Evolutionary conservation across 2,329 filamentous ascomycete species (phyloP).

Genomic region (Aspergillus sp.): DNA sequence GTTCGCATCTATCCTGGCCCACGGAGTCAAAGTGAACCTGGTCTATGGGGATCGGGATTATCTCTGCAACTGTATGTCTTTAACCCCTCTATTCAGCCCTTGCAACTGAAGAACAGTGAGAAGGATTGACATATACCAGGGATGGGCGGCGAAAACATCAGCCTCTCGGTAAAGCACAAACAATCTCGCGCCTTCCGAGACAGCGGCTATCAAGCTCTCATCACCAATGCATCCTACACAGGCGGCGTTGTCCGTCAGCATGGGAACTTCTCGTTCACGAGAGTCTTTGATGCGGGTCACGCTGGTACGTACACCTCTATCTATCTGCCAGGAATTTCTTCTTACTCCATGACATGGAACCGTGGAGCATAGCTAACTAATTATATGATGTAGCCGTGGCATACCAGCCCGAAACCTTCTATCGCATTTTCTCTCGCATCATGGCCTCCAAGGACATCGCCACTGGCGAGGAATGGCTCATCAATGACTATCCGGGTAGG

Average conservation of each 20-base stretch:
- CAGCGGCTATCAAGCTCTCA: not conserved
- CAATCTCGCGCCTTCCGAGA: not conserved
- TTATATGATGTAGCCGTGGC: not conserved
- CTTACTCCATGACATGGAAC: too few species aligned
- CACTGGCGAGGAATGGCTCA: not conserved
- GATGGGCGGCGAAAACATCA: slow-evolving; percentile 6
- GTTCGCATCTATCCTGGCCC: slow-evolving; percentile 3
- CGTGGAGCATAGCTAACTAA: too few species aligned
- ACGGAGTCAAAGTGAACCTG: slow-evolving; percentile 1
- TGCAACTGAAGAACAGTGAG: not conserved
- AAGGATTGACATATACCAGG: not conserved
- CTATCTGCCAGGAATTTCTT: not conserved
- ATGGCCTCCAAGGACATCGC: not conserved
- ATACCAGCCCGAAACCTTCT: not conserved
- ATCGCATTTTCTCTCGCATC: not conserved
- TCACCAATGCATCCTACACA: not conserved
- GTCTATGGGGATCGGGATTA: slow-evolving; percentile 7
- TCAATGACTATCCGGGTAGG: not conserved
- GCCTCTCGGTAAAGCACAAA: slow-evolving; percentile 2
- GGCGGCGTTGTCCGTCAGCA: slow-evolving; percentile 4
- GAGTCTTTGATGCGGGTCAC: slow-evolving; percentile 3
- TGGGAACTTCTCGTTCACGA: slow-evolving; percentile 4
- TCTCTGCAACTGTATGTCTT: slow-evolving; percentile 4
- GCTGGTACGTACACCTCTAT: not conserved
- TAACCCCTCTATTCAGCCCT: not conserved